Evolutionary conservation across 2,329 filamentous ascomycete genomes (phyloP), one percentile per base, ranked within the genome.

Genomic region (Nemania serpens): DNA sequence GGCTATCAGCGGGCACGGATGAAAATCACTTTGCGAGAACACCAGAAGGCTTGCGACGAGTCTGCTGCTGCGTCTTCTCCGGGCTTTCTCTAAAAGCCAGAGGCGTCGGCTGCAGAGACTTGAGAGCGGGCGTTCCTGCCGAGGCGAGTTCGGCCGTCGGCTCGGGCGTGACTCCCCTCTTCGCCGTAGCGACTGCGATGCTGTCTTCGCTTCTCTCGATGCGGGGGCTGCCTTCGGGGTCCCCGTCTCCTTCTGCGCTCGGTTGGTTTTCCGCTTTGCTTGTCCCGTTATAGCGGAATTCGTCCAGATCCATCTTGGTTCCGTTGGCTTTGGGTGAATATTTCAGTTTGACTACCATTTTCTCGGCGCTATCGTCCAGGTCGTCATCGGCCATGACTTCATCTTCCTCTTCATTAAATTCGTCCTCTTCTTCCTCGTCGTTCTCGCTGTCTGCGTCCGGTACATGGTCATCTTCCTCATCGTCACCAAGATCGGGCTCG

Each of bases 321-420:
- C 74, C 75, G 51, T 76, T 69, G 59, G 74, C 66, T 52, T 77
- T 74, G 36, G 77, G 66, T 66, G 78, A 48, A 70, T 80, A 66
- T 42, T 80, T 81, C 13, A 97, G 81, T 73, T 91, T 93, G 58
- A 97, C 89, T 52, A 97, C 83, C 42, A 94, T 81, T 67, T 87
- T 91, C 68, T 81, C 81, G 62, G 75, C 64, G 61, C 75, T 75
- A 18, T 78, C 76, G 39, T 81, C 80, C 1, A 80, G 75, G 45
- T 82, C 69, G 49, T 84, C 84, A 41, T 87, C 84, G 11, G 79
- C 79, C 71, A 86, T 81, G 39, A 78, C 77, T 41, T 82, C 83
- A 12, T 82, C 64, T 36, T 65, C 84, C 41, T 82, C 64, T 36
- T 65, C 84, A 41, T 87, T 84, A n/a, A 81, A 78, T 15, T 62